Percentiles rank a stretch among this genome's conserved stretches.
These are phyloP conservation scores for Candida neerlandica DNA, from an alignment of 1,139 yeast species.

Conservation along the genomic window DNA sequence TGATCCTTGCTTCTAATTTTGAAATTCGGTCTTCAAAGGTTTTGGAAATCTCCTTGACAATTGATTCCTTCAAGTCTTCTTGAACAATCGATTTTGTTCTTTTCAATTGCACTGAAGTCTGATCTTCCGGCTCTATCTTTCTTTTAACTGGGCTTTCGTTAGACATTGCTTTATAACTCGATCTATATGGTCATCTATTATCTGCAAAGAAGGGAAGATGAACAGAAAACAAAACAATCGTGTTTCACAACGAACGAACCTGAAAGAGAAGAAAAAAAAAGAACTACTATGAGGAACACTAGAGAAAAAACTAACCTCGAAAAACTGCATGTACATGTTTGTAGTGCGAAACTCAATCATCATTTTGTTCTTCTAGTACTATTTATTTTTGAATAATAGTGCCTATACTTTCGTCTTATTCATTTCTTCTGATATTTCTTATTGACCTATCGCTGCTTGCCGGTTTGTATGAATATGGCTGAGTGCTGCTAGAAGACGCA, in stretches of 20 bases:
- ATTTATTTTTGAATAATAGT: neutral
- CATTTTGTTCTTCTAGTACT: neutral
- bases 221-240: neutral
- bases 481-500: neutral
- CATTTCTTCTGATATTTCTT: slow-evolving; percentile 26
- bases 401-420: slow-evolving; percentile 4
- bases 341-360: neutral
- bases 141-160: slow-evolving; percentile 23
- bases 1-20: slow-evolving; percentile 25
- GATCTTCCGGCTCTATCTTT: slow-evolving; percentile 21
- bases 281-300: too few relatives aligned
- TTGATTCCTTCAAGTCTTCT: slow-evolving; percentile 19
- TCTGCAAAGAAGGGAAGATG: neutral
- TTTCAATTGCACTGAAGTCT: slow-evolving; percentile 8
- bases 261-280: neutral
- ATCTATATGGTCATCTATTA: neutral
- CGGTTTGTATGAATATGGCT: slow-evolving; percentile 13
- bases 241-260: neutral
- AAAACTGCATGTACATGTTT: neutral
- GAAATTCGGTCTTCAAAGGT: slow-evolving; percentile 23
- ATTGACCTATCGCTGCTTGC: slow-evolving; percentile 24
- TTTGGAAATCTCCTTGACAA: slow-evolving; percentile 21
- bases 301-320: too few relatives aligned
- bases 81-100: slow-evolving; percentile 17
- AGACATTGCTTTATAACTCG: slow-evolving; percentile 17